Evolutionary conservation across 176 grass and related monocot genomes (phyloP), one percentile per base, ranked within the genome.

Genomic region (Juncus inflexus): DNA sequence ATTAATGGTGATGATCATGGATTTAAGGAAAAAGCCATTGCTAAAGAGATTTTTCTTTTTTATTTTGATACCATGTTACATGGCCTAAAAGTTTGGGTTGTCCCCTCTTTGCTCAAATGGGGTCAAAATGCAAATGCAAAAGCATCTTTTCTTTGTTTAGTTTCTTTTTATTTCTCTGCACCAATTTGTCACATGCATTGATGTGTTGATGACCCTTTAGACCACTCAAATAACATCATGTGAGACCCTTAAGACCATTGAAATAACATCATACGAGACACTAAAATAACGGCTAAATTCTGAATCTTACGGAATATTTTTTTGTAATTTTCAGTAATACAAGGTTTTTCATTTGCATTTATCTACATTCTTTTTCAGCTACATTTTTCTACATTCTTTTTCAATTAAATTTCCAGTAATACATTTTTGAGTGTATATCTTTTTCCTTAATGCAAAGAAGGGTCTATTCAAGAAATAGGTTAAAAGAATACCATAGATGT

Each of bases 21-120:
- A 71, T 47, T 71, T 60, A 71, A 52, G 68, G 52, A 71, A 71
- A 71, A 71, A 19, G 68, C 55, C 68, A 60, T 60, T 10, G 55
- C 38, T 71, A 71, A 71, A 71, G 54, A 71, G 68, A 71, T 71
- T 71, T 63, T 71, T 70, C 9, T 28, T 28, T 28, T 28, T 28
- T 28, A 28, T 28, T 28, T 47, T 14, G 68, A 45, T 59, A 37
- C 14, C 68, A 71, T 58, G 68, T 71, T 71, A 71, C 54, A 71
- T 59, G 68, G 54, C 68, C 68, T 60, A 71, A 71, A 71, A 71
- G 68, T 55, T 55, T 71, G 68, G 15, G 68, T 12, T 71, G 68
- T 71, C 68, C 39, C 68, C 54, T 71, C 68, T 71, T 71, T 71
- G 38, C 40, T 9, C 54, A 71, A 71, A 71, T 71, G 68, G 5